phyloP scores from a whole-genome alignment of 176 grass and related monocot species.

The Carex kokanica region DNA sequence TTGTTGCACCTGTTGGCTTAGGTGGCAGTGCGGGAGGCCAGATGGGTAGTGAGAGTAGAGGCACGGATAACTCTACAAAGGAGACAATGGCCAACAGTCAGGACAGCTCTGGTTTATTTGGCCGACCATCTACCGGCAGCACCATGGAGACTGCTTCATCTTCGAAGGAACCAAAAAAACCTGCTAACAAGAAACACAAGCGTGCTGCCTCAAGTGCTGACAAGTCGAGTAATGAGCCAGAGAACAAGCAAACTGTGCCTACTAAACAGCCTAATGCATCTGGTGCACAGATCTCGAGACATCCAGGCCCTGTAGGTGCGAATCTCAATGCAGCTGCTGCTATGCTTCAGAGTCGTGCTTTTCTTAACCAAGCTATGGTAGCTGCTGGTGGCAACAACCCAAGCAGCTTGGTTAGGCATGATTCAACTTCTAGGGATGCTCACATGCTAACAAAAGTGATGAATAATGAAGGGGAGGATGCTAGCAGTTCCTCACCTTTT shows the following conservation, averaged over 20 bases:
- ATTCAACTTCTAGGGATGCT: slow-evolving; percentile 8
- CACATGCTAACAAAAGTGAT: slow-evolving; percentile 1
- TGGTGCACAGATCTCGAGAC: not conserved
- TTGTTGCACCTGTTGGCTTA: slow-evolving; percentile 41
- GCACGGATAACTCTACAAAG: slow-evolving; percentile 63
- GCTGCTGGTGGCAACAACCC: not conserved
- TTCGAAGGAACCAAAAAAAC: slow-evolving; percentile 55
- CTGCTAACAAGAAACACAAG: slow-evolving; percentile 54
- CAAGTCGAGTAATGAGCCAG: slow-evolving; percentile 47
- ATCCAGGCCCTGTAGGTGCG: not conserved
- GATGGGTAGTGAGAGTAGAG: slow-evolving; percentile 61
- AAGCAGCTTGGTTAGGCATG: not conserved
- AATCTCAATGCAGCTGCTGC: slow-evolving; percentile 29
- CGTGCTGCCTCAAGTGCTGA: slow-evolving; percentile 40
- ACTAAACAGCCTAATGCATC: slow-evolving; percentile 16
- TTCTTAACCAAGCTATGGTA: slow-evolving; percentile 11
- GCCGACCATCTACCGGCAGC: slow-evolving; percentile 71
- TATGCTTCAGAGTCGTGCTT: slow-evolving; percentile 14
- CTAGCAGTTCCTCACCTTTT: slow-evolving; percentile 17
- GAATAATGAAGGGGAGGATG: slow-evolving; percentile 17
- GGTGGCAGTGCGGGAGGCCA: slow-evolving; percentile 46
- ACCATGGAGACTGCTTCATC: slow-evolving; percentile 64
- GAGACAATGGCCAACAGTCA: slow-evolving; percentile 57
- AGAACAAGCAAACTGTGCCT: slow-evolving; percentile 43
- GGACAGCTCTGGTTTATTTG: slow-evolving; percentile 55